These are phyloP conservation scores for Saccharomycopsis sp. DNA, from an alignment of 805 yeast species.

Conservation along the genomic window DNA sequence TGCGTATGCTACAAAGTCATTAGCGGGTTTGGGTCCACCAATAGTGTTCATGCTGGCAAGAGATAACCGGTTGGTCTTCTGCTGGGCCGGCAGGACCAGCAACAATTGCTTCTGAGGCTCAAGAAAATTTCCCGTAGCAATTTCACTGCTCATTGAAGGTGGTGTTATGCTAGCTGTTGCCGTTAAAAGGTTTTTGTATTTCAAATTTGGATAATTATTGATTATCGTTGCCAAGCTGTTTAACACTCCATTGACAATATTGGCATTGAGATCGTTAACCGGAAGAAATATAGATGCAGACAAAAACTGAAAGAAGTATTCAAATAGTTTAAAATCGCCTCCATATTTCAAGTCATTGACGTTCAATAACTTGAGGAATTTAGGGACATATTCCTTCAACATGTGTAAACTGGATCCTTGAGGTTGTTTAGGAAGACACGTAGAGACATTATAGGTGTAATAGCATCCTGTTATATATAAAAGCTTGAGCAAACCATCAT, in stretches of 20 bases:
- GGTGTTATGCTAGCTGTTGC: not conserved
- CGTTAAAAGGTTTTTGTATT: not conserved
- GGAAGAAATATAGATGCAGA: not conserved
- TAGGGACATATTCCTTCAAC: not conserved
- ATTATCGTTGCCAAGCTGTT: not conserved
- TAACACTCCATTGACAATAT: not conserved
- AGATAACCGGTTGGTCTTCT: not conserved
- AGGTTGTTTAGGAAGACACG: not conserved
- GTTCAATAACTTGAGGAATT: not conserved
- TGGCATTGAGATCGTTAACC: not conserved
- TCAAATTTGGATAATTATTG: not conserved
- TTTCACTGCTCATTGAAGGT: not conserved
- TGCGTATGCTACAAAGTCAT: not conserved
- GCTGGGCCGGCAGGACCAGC: not conserved
- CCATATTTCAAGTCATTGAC: not conserved
- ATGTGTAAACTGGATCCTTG: not conserved
- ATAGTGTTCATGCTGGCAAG: not conserved
- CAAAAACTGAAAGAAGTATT: not conserved
- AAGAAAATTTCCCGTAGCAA: not conserved
- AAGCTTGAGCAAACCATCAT: not conserved
- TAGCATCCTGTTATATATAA: not conserved
- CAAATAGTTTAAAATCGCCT: not conserved
- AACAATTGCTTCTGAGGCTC: not conserved
- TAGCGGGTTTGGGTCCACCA: not conserved
- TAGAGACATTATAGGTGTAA: not conserved